Evolutionary conservation across 306 rosid genomes (phyloP), one percentile per base, ranked within the genome.

Genomic region (cucumber (Cucumis sativus)): DNA sequence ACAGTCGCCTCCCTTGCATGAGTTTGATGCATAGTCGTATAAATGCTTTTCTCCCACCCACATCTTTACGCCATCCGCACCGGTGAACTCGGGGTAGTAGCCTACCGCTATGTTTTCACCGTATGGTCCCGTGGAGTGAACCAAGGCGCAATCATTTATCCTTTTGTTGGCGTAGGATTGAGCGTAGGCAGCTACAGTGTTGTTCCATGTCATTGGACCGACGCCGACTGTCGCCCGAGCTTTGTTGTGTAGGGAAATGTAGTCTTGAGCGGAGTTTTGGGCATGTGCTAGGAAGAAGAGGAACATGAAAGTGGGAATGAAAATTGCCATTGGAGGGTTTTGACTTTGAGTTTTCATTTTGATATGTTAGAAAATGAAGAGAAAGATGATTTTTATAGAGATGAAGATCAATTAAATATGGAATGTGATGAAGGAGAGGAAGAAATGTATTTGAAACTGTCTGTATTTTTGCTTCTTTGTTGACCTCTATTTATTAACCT

Each of bases 41-140:
- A 28, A 6, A 0, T 40, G 21, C 73, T 76, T 81, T 85, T 86
- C 89, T 0, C 21, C 17, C 2, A 84, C 20, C 87, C 87, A 86
- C 17, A 79, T 2, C 6, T 77, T 68, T 47, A 83, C 87, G 0
- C 84, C 81, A 17, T 68, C 85, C 0, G 40, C 4, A 0, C 49
- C 82, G 5, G 12, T 28, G 5, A 81, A 40, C 25, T 40, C 67
- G 0, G 21, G 79, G 1, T 4, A 81, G 2, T 4, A 81, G 15
- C 80, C 74, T 68, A 10, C 70, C 0, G 86, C 84, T 2, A 86
- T 30, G 77, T 80, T 82, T 75, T 84, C 86, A 0, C 87, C 86
- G 1, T 45, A 86, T 8, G 84, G 84, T 41, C 89, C 86, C 0
- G 10, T 45, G 85, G 85, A 84, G 20, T 86, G 85, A 39, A 30